A percentile compares a stretch with the other conserved stretches of the same genome.
phyloP scores from a whole-genome alignment of 345 rosid species.

The Lepidium africanum region DNA sequence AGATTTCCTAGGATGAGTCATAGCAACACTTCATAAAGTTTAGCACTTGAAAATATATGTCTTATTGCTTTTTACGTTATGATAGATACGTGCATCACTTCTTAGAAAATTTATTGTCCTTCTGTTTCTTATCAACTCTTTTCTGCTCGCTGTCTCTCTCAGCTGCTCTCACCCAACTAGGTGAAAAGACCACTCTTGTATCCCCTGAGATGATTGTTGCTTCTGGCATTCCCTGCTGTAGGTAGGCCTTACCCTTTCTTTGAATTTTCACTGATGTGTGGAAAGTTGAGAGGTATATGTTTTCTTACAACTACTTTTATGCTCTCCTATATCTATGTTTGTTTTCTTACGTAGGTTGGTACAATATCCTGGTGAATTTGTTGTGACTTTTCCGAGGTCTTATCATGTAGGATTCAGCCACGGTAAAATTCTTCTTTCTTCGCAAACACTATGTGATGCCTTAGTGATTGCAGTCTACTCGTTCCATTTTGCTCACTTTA shows the following conservation, averaged over 20 bases:
- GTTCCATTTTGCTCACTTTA: slow-evolving; percentile 3
- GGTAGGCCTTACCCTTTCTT: slow-evolving; percentile 42
- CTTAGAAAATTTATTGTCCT: background rate
- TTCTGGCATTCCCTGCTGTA: slow-evolving; percentile 92
- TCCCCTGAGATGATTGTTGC: slow-evolving; percentile 80
- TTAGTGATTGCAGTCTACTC: slow-evolving; percentile 7
- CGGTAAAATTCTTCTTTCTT: slow-evolving; percentile 55
- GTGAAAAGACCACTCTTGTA: slow-evolving; percentile 97
- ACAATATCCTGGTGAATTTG: slow-evolving; percentile 98
- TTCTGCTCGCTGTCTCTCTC: slow-evolving; percentile 21
- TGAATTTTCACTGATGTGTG: background rate
- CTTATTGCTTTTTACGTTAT: background rate
- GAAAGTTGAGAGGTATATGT: slow-evolving; percentile 2
- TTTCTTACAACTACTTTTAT: slow-evolving; percentile 11
- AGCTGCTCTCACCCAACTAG: slow-evolving; percentile 85
- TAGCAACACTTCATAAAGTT: background rate
- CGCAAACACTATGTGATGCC: slow-evolving; percentile 15
- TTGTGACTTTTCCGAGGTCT: slow-evolving; percentile 98
- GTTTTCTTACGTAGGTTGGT: slow-evolving; percentile 59
- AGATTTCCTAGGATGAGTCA: background rate
- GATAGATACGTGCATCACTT: background rate
- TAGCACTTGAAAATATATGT: background rate
- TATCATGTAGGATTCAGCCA: slow-evolving; percentile 99
- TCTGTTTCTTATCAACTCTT: slow-evolving; percentile 13
- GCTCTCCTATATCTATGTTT: slow-evolving; percentile 14